phyloP scores from a whole-genome alignment of 2,329 filamentous ascomycete genomes.

The Aspergillus latus region DNA sequence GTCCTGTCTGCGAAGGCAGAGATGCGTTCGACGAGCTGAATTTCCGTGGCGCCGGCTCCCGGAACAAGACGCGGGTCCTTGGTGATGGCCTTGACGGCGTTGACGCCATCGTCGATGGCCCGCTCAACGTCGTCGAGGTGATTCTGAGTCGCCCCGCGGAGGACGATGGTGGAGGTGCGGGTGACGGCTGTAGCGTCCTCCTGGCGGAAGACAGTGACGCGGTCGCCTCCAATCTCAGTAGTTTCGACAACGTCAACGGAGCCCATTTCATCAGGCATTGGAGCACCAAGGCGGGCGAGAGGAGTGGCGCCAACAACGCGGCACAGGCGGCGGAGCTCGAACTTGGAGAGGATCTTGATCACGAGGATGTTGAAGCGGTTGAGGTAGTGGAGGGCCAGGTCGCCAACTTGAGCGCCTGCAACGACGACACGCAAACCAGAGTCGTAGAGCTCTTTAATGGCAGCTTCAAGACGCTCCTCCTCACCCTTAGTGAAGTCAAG shows the following conservation, averaged over 20 bases:
- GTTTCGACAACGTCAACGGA: conserved; percentile 93
- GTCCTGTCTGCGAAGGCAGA: conserved; percentile 89
- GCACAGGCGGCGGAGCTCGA: conserved; percentile 91
- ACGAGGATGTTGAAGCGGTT: conserved; percentile 95
- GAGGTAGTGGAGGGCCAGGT: conserved; percentile 94
- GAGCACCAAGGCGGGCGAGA: conserved; percentile 89
- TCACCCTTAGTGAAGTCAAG: conserved; percentile 97
- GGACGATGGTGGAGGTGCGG: conserved; percentile 87
- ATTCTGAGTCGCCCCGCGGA: conserved; percentile 95
- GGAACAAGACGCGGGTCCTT: conserved; percentile 88
- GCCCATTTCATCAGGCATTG: conserved; percentile 99
- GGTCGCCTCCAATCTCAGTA: conserved; percentile 93
- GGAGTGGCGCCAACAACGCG: conserved; percentile 95
- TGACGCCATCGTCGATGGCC: conserved; percentile 96
- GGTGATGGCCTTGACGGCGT: conserved; percentile 97
- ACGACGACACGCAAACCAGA: conserved; percentile 89
- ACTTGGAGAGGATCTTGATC: conserved; percentile 97
- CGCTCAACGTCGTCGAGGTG: conserved; percentile 96
- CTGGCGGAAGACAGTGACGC: conserved; percentile 97
- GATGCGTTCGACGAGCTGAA: conserved; percentile 90
- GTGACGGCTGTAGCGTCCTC: conserved; percentile 77
- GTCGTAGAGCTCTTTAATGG: conserved; percentile 94
- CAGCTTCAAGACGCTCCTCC: conserved; percentile 83
- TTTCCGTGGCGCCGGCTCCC: conserved; percentile 90
- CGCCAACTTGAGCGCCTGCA: conserved; percentile 89